These are phyloP conservation scores for Pseudogymnoascus pannorum DNA, from an alignment of 2,329 filamentous ascomycete genomes.

Conservation along the genomic window DNA sequence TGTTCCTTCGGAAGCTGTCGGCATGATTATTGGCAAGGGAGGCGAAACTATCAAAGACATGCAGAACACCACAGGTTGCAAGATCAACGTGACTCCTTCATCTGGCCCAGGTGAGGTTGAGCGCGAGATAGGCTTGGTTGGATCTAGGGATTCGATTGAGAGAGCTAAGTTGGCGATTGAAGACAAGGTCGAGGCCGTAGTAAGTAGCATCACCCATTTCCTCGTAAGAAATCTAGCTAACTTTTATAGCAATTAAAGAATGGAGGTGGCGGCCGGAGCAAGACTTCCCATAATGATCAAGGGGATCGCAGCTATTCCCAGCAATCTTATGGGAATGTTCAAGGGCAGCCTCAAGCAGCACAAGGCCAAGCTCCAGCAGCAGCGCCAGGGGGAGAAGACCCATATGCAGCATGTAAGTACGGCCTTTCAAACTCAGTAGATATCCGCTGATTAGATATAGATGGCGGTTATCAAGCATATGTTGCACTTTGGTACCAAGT, in stretches of 20 bases:
- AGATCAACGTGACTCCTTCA: constrained; percentile 86
- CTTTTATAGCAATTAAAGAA: constrained; percentile 43
- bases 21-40: constrained; percentile 94
- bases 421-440: constrained; percentile 20
- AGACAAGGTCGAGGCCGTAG: constrained; percentile 85
- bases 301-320: constrained; percentile 48
- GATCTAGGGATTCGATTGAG: constrained; percentile 67
- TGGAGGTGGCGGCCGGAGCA: constrained; percentile 38
- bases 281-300: constrained; percentile 43
- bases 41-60: constrained; percentile 93
- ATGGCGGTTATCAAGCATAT: constrained; percentile 78
- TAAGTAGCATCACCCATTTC: constrained; percentile 40
- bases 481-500: constrained; percentile 75
- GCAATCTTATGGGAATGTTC: constrained; percentile 34
- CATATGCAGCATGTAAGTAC: constrained; percentile 66
- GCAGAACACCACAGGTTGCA: constrained; percentile 80
- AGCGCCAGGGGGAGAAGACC: constrained; percentile 48
- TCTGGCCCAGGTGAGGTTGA: constrained; percentile 70
- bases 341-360: constrained; percentile 37
- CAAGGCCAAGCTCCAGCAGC: constrained; percentile 36
- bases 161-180: constrained; percentile 79
- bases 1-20: constrained; percentile 84
- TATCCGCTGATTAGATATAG: constrained; percentile 31
- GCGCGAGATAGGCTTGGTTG: constrained; percentile 80
- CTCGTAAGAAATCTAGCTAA: constrained; percentile 17